Conservation (phyloP, 768 basidiomycete species). For the Dentipellis sp. region DNA sequence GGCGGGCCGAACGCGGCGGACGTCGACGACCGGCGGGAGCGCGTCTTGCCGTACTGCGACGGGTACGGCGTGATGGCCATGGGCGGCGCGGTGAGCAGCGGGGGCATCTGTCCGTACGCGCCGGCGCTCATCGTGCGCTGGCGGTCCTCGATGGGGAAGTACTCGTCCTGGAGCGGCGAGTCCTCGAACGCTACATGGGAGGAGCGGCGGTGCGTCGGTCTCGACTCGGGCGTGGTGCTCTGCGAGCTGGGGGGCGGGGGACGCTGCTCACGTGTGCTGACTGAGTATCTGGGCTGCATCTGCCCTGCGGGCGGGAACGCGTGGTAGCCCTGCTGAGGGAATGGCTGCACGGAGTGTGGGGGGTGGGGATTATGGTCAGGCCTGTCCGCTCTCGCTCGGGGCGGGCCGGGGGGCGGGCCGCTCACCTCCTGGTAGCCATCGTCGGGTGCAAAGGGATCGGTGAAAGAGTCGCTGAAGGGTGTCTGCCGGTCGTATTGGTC, state of each 20-base stretch:
- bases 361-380: neutral
- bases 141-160: conserved; percentile 9
- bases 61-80: conserved; percentile 9
- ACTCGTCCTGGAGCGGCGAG: conserved; percentile 11
- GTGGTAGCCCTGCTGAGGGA: neutral
- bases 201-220: conserved; percentile 1
- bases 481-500: conserved; percentile 6
- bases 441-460: conserved; percentile 1
- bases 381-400: neutral
- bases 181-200: conserved; percentile 9
- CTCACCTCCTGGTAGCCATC: conserved; percentile 10
- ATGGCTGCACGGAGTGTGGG: neutral
- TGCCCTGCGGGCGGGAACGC: conserved; percentile 1
- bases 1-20: neutral
- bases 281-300: conserved; percentile 4
- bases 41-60: conserved; percentile 5
- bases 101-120: conserved; percentile 3
- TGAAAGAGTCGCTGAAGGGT: conserved; percentile 5
- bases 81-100: conserved; percentile 4
- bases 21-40: conserved; percentile 11
- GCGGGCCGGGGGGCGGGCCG: conserved; percentile 3
- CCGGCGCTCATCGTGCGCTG: conserved; percentile 10
- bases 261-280: conserved; percentile 10
- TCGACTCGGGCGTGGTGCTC: neutral
- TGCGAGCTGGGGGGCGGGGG: conserved; percentile 1